Conservation (phyloP, 495 filamentous ascomycete genomes). For the Aspergillus diversus region DNA sequence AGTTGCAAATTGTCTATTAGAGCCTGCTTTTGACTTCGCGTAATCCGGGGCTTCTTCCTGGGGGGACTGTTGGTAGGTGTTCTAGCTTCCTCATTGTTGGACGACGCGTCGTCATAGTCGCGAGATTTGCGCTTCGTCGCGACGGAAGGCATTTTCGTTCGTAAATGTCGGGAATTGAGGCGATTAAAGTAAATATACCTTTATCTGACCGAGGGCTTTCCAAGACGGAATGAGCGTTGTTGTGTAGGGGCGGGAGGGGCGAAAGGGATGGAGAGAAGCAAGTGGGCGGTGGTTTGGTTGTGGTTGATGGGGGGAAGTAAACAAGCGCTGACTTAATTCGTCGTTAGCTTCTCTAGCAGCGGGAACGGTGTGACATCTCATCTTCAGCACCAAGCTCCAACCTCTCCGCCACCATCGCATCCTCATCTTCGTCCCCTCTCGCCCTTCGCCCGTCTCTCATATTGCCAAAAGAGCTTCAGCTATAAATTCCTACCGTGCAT, state of each 20-base stretch:
- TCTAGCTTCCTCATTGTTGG: slow-evolving; percentile 31
- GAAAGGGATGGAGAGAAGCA: slow-evolving; percentile 23
- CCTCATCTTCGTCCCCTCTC: slow-evolving; percentile 7
- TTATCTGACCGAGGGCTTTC: neutral
- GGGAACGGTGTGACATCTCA: slow-evolving; percentile 27
- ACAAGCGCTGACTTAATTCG: slow-evolving; percentile 37
- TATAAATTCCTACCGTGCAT: neutral
- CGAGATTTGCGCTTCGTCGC: slow-evolving; percentile 65
- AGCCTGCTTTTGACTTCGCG: slow-evolving; percentile 80
- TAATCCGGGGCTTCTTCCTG: slow-evolving; percentile 67
- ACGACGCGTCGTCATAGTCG: slow-evolving; percentile 36
- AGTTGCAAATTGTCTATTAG: slow-evolving; percentile 91
- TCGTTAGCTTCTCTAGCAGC: slow-evolving; percentile 21
- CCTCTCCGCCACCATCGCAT: slow-evolving; percentile 13
- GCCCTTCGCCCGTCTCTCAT: slow-evolving; percentile 7
- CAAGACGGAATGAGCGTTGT: neutral
- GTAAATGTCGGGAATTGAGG: slow-evolving; percentile 4
- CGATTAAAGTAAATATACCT: neutral
- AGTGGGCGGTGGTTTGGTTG: slow-evolving; percentile 23
- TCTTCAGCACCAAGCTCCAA: slow-evolving; percentile 15
- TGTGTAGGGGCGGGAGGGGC: slow-evolving; percentile 12
- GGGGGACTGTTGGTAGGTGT: slow-evolving; percentile 61
- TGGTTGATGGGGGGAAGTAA: slow-evolving; percentile 27
- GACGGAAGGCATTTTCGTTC: slow-evolving; percentile 53
- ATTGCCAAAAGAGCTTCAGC: slow-evolving; percentile 3